Conservation (phyloP, 2,329 filamentous ascomycete genomes). For the Clathrospora elynae region DNA sequence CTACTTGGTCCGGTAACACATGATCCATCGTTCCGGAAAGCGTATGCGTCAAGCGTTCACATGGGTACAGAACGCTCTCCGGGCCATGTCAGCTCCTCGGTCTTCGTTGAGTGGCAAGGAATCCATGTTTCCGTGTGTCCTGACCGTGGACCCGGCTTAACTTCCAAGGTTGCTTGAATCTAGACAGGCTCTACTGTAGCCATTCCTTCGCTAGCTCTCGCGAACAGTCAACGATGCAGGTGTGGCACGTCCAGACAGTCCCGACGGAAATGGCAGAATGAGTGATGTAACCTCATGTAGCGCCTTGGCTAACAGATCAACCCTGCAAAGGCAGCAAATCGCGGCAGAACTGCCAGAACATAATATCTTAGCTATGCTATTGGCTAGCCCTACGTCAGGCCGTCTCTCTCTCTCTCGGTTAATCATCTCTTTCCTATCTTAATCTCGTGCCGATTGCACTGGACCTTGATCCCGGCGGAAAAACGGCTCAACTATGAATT, state of each 20-base stretch:
- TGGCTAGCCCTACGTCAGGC: too few relatives aligned
- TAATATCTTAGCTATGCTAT: too few relatives aligned
- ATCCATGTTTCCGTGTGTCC: constrained; percentile 7
- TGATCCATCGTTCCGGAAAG: constrained; percentile 9
- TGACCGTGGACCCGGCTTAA: constrained; percentile 1
- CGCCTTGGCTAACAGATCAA: not conserved
- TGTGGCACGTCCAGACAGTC: constrained; percentile 4
- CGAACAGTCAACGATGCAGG: too few relatives aligned
- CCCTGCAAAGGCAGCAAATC: constrained; percentile 1
- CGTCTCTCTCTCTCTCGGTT: too few relatives aligned
- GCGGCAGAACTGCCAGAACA: not conserved
- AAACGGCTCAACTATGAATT: constrained; percentile 1
- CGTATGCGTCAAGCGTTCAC: constrained; percentile 8
- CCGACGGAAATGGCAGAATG: constrained; percentile 4
- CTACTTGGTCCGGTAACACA: constrained; percentile 6
- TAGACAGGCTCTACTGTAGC: constrained; percentile 1
- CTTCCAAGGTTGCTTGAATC: constrained; percentile 3
- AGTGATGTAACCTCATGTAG: constrained; percentile 6
- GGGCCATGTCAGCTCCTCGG: constrained; percentile 5
- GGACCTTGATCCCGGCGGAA: not conserved
- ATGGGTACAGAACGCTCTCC: constrained; percentile 11
- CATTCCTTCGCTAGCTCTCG: too few relatives aligned
- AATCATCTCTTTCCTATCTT: not conserved
- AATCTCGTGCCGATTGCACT: not conserved
- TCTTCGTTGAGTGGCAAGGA: constrained; percentile 6